Evolutionary conservation across 371 early-diverging fungal genomes (phyloP).

Genomic region (Blakeslea trispora): DNA sequence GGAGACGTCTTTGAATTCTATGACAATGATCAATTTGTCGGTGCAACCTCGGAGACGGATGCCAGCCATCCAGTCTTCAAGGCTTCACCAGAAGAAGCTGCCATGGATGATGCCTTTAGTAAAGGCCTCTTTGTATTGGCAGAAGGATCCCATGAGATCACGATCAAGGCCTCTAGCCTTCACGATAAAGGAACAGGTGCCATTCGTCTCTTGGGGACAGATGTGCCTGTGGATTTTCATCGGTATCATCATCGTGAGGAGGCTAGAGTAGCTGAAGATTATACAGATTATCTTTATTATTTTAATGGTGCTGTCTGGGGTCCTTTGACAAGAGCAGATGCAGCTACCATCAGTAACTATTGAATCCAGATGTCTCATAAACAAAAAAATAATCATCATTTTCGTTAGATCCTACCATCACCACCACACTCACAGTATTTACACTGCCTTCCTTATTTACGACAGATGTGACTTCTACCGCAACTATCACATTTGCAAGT

Average conservation of each 20-base stretch:
- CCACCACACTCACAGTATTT: too few species aligned
- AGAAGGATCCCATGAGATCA: slow-evolving; percentile 1
- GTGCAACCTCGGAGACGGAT: slow-evolving; percentile 24
- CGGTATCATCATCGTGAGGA: background rate
- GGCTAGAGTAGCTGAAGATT: background rate
- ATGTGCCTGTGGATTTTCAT: background rate
- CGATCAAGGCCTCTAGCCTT: background rate
- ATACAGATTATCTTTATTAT: background rate
- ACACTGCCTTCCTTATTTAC: background rate
- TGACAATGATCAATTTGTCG: slow-evolving; percentile 34
- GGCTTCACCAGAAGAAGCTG: slow-evolving; percentile 9
- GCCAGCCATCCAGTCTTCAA: slow-evolving; percentile 33
- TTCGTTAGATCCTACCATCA: too few species aligned
- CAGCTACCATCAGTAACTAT: too few species aligned
- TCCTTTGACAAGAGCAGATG: too few species aligned
- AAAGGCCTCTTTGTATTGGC: background rate
- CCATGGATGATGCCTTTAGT: background rate
- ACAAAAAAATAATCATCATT: too few species aligned
- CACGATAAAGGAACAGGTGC: background rate
- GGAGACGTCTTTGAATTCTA: slow-evolving; percentile 39
- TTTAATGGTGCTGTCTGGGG: too few species aligned
- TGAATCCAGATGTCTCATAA: too few species aligned
- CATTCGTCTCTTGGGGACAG: background rate
- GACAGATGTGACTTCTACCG: background rate
- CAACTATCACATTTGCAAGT: background rate